Evolutionary conservation across 352 stramenopile species (phyloP), one percentile per base, ranked within the genome.

Genomic region (Phytophthora parvispora): DNA sequence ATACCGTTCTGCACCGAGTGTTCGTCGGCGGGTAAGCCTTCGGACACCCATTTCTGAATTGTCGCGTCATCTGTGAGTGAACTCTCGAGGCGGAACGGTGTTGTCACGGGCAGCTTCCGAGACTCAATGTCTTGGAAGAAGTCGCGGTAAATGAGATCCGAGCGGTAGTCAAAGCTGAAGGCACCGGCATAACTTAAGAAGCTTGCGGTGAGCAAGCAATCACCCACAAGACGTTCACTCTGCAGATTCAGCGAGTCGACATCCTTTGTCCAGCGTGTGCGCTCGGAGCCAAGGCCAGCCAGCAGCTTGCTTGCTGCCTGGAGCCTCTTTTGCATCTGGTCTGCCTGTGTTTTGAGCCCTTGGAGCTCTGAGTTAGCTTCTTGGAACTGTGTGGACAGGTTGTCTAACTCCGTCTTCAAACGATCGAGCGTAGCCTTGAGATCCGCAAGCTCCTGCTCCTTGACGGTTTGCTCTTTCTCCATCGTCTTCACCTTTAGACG

Each of bases 1-100:
- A 99, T 99, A 51, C 95, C 96, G 64, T 99, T 99, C 62, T 99
- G 94, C 6, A 99, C 90, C 6, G 91, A 98, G 78, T 99, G 95
- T 52, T 98, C 93, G 58, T 99, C 96, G 0, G 94, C 94, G 10
- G 96, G 96, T 7, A 99, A 75, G 0, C 95, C 96, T 66, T 99
- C 96, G 1, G 90, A 93, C 24, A 97, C 93, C 96, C 96, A 99
- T 22, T 93, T 95, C 62, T 99, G 96, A 42, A 99, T 92, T 0
- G 90, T 98, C 6, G 96, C 91, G 54, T 99, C 96, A 28, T 88
- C 97, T 0, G 93, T 98, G 13, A 99, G 86, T 29, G 97, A 95
- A 15, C 76, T 90, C 55, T 98, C 93, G 8, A 99, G 80, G 10
- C 83, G 79, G 69, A 98, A 99, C 10, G 90, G 86, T 1, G 83